phyloP scores from a whole-genome alignment of 768 basidiomycete genomes.

The Termitomyces heimii region DNA sequence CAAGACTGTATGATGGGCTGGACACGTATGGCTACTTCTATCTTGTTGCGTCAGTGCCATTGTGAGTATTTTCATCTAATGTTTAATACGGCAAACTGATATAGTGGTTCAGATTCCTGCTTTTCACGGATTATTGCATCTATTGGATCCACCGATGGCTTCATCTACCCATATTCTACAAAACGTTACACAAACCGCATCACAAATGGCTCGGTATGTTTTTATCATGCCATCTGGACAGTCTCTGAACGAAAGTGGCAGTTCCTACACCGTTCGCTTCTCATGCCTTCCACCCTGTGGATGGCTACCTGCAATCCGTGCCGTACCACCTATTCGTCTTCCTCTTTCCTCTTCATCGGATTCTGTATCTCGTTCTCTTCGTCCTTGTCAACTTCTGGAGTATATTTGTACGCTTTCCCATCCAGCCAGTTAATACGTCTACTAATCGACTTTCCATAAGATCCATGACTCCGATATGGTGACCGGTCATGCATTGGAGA shows the following conservation, averaged over 20 bases:
- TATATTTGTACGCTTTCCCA: constrained; percentile 70
- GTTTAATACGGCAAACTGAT: not conserved
- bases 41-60: constrained; percentile 56
- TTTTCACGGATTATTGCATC: constrained; percentile 89
- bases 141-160: constrained; percentile 96
- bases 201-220: constrained; percentile 96
- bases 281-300: constrained; percentile 95
- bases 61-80: constrained; percentile 43
- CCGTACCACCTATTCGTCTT: constrained; percentile 93
- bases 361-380: constrained; percentile 80
- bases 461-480: constrained; percentile 99
- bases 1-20: constrained; percentile 70
- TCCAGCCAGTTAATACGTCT: not conserved
- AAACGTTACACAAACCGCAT: constrained; percentile 92
- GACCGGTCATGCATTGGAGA: constrained; percentile 83
- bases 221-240: not conserved
- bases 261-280: constrained; percentile 98
- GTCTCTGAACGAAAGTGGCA: constrained; percentile 21
- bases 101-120: constrained; percentile 47
- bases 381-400: constrained; percentile 92
- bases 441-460: constrained; percentile 28
- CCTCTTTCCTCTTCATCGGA: constrained; percentile 86
- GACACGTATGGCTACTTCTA: constrained; percentile 78
- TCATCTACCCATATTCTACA: constrained; percentile 85
- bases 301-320: constrained; percentile 90